These are phyloP conservation scores for Phoenix dactylifera DNA, from an alignment of 176 grass and related monocot species.

Conservation along the genomic window DNA sequence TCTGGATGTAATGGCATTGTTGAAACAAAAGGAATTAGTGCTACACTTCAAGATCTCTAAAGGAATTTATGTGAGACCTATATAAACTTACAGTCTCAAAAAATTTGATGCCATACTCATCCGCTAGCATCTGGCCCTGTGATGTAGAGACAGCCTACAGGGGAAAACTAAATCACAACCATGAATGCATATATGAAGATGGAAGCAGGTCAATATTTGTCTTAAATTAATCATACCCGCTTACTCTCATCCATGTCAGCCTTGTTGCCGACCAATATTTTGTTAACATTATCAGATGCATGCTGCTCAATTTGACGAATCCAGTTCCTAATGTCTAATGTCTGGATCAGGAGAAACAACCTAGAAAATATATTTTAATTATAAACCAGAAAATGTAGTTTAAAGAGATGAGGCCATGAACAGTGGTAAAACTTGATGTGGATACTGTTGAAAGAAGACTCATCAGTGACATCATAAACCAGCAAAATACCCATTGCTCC, in stretches of 20 bases:
- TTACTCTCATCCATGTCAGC: constrained; percentile 91
- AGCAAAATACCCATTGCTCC: constrained; percentile 93
- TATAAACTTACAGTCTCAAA: constrained; percentile 67
- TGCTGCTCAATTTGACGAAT: constrained; percentile 89
- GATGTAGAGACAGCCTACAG: constrained; percentile 62
- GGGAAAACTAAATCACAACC: not conserved
- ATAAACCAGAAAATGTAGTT: no score
- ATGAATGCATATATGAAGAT: constrained; percentile 6
- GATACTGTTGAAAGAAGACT: constrained; percentile 94
- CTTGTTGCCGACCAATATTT: constrained; percentile 92
- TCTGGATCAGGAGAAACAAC: constrained; percentile 24
- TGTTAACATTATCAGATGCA: constrained; percentile 92
- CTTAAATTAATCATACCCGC: constrained; percentile 35
- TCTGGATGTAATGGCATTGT: constrained; percentile 32
- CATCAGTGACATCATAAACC: constrained; percentile 90
- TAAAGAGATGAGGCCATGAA: constrained; percentile 9
- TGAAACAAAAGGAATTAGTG: not conserved
- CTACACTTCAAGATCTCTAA: not conserved
- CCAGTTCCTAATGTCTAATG: constrained; percentile 90
- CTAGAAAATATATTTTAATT: constrained; percentile 13
- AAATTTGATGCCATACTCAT: constrained; percentile 87
- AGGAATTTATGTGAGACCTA: not conserved
- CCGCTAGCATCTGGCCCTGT: constrained; percentile 73
- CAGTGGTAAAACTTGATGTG: constrained; percentile 15
- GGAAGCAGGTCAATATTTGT: not conserved